These are phyloP conservation scores for Clavispora phyllophila DNA, from an alignment of 805 yeast species.

Conservation along the genomic window DNA sequence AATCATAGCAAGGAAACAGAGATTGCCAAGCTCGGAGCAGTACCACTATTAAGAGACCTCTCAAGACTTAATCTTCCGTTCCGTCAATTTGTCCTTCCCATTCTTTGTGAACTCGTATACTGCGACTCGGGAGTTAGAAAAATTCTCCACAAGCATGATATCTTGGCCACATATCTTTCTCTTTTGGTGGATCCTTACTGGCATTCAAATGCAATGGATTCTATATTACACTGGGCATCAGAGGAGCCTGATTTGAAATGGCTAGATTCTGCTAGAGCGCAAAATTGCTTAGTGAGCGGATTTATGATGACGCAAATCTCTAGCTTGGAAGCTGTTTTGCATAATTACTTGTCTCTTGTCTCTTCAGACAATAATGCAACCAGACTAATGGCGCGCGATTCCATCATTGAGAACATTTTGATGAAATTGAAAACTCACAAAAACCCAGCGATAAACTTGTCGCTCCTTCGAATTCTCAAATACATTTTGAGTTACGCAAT, in stretches of 20 bases:
- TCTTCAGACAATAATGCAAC: constrained; percentile 17
- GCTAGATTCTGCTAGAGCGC: constrained; percentile 22
- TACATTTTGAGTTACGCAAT: constrained; percentile 2
- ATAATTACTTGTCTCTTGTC: constrained; percentile 34
- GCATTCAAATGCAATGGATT: constrained; percentile 53
- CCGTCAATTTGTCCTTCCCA: constrained; percentile 49
- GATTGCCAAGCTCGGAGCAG: constrained; percentile 42
- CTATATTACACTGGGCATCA: constrained; percentile 38
- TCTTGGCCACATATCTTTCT: constrained; percentile 34
- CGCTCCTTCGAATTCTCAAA: constrained; percentile 20
- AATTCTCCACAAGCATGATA: constrained; percentile 31
- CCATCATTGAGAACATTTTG: constrained; percentile 26
- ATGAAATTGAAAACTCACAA: constrained; percentile 24
- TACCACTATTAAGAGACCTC: constrained; percentile 40
- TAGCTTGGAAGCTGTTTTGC: constrained; percentile 41
- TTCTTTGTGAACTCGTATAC: constrained; percentile 49
- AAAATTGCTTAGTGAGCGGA: constrained; percentile 33
- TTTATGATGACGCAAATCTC: constrained; percentile 35
- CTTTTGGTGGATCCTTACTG: constrained; percentile 49
- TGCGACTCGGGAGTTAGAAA: constrained; percentile 36
- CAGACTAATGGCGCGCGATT: constrained; percentile 20
- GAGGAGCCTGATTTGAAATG: constrained; percentile 20
- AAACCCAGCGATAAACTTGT: constrained; percentile 35
- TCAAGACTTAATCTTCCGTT: constrained; percentile 38
- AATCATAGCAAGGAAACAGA: constrained; percentile 42